Evolutionary conservation across 257 asterid genomes (phyloP).

Genomic region (Gynochthodes officinalis): DNA sequence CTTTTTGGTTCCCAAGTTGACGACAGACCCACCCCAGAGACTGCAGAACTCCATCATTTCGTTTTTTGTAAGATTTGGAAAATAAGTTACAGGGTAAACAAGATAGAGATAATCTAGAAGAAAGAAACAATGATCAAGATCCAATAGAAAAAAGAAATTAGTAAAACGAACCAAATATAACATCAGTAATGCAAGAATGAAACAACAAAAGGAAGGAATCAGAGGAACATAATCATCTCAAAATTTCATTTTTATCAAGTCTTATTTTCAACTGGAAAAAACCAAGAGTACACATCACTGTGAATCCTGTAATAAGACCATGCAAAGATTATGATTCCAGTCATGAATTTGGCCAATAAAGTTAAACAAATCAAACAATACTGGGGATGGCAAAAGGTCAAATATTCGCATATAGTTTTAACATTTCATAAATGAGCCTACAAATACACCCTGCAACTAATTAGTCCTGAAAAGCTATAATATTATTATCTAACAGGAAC

Average conservation of each 20-base stretch:
- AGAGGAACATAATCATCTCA: background rate
- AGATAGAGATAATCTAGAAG: background rate
- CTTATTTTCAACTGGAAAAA: background rate
- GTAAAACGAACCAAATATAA: background rate
- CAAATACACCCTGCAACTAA: background rate
- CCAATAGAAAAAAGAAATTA: background rate
- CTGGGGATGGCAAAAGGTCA: background rate
- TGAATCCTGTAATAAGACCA: background rate
- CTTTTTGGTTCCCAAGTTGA: slow-evolving; percentile 92
- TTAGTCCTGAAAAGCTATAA: background rate
- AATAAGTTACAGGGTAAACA: background rate
- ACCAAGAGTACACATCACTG: too few relatives aligned
- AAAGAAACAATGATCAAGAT: background rate
- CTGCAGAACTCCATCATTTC: slow-evolving; percentile 33
- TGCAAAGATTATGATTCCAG: background rate
- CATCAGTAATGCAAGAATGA: background rate
- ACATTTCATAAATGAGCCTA: background rate
- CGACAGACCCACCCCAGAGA: slow-evolving; percentile 98
- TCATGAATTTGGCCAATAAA: background rate
- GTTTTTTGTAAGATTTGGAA: background rate
- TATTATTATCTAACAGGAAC: background rate
- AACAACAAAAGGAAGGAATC: background rate
- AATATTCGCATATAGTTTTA: background rate
- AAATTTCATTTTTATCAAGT: background rate
- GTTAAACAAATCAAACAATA: background rate